phyloP scores from a whole-genome alignment of 192 early-diverging fungal species.

The Umbelopsis sp. region DNA sequence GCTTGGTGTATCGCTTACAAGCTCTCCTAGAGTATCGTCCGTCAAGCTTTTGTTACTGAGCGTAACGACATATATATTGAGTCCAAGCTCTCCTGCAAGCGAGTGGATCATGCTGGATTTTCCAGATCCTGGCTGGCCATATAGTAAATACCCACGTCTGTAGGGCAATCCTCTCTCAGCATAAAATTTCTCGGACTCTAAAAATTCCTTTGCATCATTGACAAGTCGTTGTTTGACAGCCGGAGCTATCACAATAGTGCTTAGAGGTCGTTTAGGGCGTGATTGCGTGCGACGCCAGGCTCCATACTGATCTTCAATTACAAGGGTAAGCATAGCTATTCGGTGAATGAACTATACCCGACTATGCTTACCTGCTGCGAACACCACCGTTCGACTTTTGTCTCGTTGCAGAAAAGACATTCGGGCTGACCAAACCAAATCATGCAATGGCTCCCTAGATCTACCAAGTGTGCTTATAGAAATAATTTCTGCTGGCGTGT shows the following conservation, averaged over 20 bases:
- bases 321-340: background rate
- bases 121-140: slow-evolving; percentile 69
- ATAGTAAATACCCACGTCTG: slow-evolving; percentile 64
- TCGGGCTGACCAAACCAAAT: slow-evolving; percentile 56
- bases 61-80: slow-evolving; percentile 76
- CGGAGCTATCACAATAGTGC: slow-evolving; percentile 55
- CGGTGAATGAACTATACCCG: background rate
- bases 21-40: slow-evolving; percentile 57
- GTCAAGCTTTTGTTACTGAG: slow-evolving; percentile 65
- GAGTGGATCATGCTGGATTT: slow-evolving; percentile 73
- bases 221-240: slow-evolving; percentile 49
- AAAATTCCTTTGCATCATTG: slow-evolving; percentile 51
- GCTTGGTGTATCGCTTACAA: slow-evolving; percentile 50
- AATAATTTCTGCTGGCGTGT: slow-evolving; percentile 44
- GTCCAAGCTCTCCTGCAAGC: slow-evolving; percentile 70
- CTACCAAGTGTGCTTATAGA: slow-evolving; percentile 58
- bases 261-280: slow-evolving; percentile 52
- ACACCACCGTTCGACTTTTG: slow-evolving; percentile 61
- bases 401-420: slow-evolving; percentile 60
- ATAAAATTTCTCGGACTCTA: slow-evolving; percentile 61
- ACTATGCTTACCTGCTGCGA: slow-evolving; percentile 39
- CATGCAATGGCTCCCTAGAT: slow-evolving; percentile 49
- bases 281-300: slow-evolving; percentile 59
- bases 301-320: slow-evolving; percentile 61
- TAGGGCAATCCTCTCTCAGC: slow-evolving; percentile 62